phyloP scores from a whole-genome alignment of 2,329 filamentous ascomycete species.

The Madurella fahalii region DNA sequence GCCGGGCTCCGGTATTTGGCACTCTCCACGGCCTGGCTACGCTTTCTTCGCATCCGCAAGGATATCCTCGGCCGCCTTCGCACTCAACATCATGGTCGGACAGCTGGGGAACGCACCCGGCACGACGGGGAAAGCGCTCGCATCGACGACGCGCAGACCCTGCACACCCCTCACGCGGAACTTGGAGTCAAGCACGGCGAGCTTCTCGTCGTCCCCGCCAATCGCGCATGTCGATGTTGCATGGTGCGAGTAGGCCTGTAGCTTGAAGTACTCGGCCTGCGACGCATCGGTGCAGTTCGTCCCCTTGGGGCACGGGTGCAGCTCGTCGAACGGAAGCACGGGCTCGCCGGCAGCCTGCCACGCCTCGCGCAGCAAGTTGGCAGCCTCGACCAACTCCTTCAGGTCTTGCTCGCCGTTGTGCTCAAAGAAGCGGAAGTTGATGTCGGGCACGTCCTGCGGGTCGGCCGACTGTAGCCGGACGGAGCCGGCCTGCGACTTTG shows the following conservation, averaged over 20 bases:
- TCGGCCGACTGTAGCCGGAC: constrained; percentile 54
- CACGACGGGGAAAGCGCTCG: constrained; percentile 50
- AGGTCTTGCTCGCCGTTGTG: constrained; percentile 27
- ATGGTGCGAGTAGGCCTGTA: constrained; percentile 55
- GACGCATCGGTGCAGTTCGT: constrained; percentile 19
- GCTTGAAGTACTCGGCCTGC: constrained; percentile 32
- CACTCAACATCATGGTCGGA: constrained; percentile 52
- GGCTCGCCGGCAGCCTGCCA: constrained; percentile 20
- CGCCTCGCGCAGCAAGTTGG: constrained; percentile 25
- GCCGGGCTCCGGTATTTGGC: too few relatives aligned
- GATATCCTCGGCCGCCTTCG: constrained; percentile 54
- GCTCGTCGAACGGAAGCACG: constrained; percentile 21
- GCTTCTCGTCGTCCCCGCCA: constrained; percentile 49
- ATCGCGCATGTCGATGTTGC: constrained; percentile 55
- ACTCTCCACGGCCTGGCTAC: background rate
- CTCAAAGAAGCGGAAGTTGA: constrained; percentile 54
- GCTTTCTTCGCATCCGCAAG: constrained; percentile 20
- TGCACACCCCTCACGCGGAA: constrained; percentile 55
- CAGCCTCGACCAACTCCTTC: constrained; percentile 24
- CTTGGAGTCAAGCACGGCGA: constrained; percentile 54
- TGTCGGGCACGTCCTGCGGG: constrained; percentile 55
- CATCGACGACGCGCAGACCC: constrained; percentile 59
- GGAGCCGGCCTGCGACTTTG: constrained; percentile 53
- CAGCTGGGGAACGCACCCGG: constrained; percentile 44
- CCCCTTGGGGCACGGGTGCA: constrained; percentile 22